Evolutionary conservation across 179 eudicot species (phyloP).

Genomic region (Camellia oleifera): DNA sequence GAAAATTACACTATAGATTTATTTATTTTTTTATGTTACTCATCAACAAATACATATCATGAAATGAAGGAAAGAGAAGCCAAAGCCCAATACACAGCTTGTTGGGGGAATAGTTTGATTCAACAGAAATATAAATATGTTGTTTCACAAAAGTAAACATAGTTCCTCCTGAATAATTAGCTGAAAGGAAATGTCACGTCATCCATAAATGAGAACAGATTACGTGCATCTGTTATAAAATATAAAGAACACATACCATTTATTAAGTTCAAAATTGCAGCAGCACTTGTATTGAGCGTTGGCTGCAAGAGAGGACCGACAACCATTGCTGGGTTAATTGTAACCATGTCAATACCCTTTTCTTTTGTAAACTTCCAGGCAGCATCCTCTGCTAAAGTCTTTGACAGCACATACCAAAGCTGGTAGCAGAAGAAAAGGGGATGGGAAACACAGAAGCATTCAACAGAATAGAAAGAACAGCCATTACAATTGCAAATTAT

Average conservation of each 20-base stretch:
- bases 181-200: too few species aligned
- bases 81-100: too few species aligned
- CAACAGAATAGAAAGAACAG: constrained; percentile 7
- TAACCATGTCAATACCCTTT: constrained; percentile 25
- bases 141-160: too few species aligned
- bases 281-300: constrained; percentile 27
- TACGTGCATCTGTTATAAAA: background rate
- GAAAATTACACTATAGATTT: too few species aligned
- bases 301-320: constrained; percentile 32
- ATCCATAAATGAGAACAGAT: background rate
- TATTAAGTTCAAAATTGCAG: constrained; percentile 19
- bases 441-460: background rate
- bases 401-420: constrained; percentile 27
- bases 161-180: too few species aligned
- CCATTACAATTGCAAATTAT: background rate
- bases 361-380: constrained; percentile 30
- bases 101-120: too few species aligned
- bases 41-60: too few species aligned
- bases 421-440: background rate
- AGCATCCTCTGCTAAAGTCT: constrained; percentile 30
- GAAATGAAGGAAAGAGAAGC: too few species aligned
- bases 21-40: too few species aligned
- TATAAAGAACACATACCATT: constrained; percentile 15
- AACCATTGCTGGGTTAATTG: constrained; percentile 28
- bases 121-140: too few species aligned